Conservation (phyloP, 176 grass and related monocot species). For the Elaeis guineensis region DNA sequence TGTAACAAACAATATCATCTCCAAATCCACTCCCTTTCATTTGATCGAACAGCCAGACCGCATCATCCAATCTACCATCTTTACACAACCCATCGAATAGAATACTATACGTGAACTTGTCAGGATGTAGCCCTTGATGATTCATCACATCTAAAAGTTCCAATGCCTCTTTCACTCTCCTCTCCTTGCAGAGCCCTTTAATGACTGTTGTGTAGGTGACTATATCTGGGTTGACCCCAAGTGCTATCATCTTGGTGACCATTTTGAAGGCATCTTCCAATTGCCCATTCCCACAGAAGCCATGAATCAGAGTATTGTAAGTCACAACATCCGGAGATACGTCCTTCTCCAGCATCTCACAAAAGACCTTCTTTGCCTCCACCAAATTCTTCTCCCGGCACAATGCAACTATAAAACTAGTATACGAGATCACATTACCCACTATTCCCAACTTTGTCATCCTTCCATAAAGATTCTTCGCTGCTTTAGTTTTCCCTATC, state of each 20-base stretch:
- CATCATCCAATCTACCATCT: constrained; percentile 2
- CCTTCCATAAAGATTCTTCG: constrained; percentile 4
- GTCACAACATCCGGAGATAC: constrained; percentile 2
- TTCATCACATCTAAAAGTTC: constrained; percentile 2
- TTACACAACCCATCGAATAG: background rate
- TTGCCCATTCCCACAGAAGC: background rate
- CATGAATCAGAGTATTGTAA: constrained; percentile 10
- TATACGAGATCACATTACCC: constrained; percentile 3
- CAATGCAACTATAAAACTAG: constrained; percentile 3
- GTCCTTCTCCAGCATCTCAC: constrained; percentile 5
- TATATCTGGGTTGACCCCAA: background rate
- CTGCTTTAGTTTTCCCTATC: background rate
- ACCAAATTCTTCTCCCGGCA: background rate
- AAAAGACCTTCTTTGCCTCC: constrained; percentile 4
- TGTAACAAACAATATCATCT: constrained; percentile 6
- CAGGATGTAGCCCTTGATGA: background rate
- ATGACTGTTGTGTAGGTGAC: background rate
- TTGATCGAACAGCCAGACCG: background rate
- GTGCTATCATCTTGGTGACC: background rate
- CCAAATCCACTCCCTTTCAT: background rate
- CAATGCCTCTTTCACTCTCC: constrained; percentile 1
- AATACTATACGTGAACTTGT: background rate
- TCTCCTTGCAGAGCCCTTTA: background rate
- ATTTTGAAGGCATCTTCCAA: constrained; percentile 1
- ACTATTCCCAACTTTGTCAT: constrained; percentile 9